phyloP scores from a whole-genome alignment of 352 stramenopile genomes.

The Globisporangium camurandrum region DNA sequence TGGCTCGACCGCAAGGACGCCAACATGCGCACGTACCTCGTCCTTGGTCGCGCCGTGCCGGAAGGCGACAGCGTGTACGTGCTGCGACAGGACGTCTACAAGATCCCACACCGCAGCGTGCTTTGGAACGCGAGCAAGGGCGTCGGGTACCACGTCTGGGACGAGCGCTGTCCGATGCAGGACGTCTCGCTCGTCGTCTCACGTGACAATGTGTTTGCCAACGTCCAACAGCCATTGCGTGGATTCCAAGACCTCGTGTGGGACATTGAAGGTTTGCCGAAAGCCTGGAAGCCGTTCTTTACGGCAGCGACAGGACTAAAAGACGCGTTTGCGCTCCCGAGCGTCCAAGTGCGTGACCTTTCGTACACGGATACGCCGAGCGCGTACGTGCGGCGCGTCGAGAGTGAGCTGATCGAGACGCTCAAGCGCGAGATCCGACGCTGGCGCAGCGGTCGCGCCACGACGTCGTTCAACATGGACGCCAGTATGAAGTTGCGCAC shows the following conservation, averaged over 20 bases:
- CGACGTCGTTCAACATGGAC: constrained; percentile 86
- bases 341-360: constrained; percentile 51
- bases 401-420: constrained; percentile 68
- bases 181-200: constrained; percentile 84
- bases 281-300: constrained; percentile 86
- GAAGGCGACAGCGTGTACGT: constrained; percentile 88
- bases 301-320: constrained; percentile 15
- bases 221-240: constrained; percentile 53
- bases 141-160: constrained; percentile 58
- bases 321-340: constrained; percentile 19
- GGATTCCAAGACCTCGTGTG: constrained; percentile 72
- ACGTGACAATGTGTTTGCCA: constrained; percentile 88
- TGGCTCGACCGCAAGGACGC: constrained; percentile 64
- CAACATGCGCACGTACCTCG: constrained; percentile 62
- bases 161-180: constrained; percentile 78
- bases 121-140: constrained; percentile 90
- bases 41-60: constrained; percentile 75
- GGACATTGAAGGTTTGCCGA: constrained; percentile 69
- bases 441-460: constrained; percentile 78
- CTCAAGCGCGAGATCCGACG: constrained; percentile 84
- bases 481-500: constrained; percentile 66
- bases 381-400: constrained; percentile 57
- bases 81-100: constrained; percentile 45
- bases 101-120: constrained; percentile 36
- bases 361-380: constrained; percentile 48